Base-by-base conservation (phyloP, 129 eudicot species). In the Lactuca sativa region DNA sequence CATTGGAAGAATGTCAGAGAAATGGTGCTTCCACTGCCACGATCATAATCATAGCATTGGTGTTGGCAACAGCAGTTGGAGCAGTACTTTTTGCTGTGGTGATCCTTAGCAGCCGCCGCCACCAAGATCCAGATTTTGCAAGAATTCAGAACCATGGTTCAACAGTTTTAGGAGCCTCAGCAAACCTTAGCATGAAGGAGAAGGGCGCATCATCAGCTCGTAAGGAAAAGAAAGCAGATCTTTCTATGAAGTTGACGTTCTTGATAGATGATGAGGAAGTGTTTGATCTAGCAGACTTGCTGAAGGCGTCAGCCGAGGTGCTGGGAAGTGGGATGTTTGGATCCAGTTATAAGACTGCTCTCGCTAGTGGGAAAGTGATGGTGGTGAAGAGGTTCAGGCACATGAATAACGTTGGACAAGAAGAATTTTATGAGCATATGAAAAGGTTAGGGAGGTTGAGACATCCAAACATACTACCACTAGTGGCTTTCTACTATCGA, bases 341-440 rank as follows among this genome's bases (percentile, higher is more conserved):
- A 32, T 90, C 93, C 15, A 85, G 92, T 32, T 93, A 86, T 69
- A 90, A 90, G 64, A 87, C 95, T 0, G 83, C 82, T 48, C 70
- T 93, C 25, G 55, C 36, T 6, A 43, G 53, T 40, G 85, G 92
- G 48, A 80, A 51, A 48, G 74, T 75, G 51, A 77, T 90, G 91
- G 99, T 87, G 52, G 99, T 93, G 59, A 93, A 90, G 83, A 83
- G 99, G 78, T 93, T 73, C 73, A 89, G 73, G 76, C 87, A 89
- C 43, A 89, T 90, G 99, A 87, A 85, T 70, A 87, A 90, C 64
- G 82, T 83, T 8, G 78, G 83, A 47, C 83, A 61, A 66, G 90
- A 85, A 49, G 99, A 93, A 82, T 93, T 89, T 70, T 83, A 74
- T 31, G 88, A 83, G 79, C 99, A 93, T 77, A 93, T 90, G 90